These are phyloP conservation scores for Melampsora larici-populina DNA, from an alignment of 1,284 basidiomycete species.

Conservation along the genomic window DNA sequence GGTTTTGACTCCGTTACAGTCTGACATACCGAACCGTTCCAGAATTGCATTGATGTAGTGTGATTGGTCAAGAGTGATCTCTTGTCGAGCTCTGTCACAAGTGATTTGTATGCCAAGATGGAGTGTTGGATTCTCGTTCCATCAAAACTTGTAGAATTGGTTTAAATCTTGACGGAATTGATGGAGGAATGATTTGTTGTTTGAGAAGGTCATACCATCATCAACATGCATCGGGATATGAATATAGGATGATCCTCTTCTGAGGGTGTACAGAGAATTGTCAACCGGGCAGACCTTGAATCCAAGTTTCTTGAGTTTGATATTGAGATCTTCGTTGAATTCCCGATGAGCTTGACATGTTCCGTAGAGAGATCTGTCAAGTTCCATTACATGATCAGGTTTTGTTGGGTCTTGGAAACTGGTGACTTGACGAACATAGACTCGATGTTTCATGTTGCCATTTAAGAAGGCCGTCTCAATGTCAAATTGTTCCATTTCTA, in stretches of 20 bases:
- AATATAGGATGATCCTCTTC: background rate
- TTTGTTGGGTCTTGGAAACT: background rate
- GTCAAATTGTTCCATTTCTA: no score
- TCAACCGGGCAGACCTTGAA: background rate
- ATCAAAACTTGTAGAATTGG: background rate
- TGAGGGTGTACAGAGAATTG: background rate
- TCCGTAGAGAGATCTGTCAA: slow-evolving; percentile 9
- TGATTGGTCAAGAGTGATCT: background rate
- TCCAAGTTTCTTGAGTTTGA: background rate
- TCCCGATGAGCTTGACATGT: no score
- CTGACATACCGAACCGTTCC: background rate
- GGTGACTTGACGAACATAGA: background rate
- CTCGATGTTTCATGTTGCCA: no score
- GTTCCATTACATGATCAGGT: background rate
- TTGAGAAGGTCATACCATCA: slow-evolving; percentile 1
- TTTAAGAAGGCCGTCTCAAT: no score
- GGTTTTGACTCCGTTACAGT: background rate
- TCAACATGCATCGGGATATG: slow-evolving; percentile 6
- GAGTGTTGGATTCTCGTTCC: slow-evolving; percentile 2
- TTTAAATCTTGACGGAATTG: background rate
- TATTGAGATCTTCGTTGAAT: background rate
- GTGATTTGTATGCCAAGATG: background rate
- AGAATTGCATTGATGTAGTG: background rate
- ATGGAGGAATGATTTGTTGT: background rate
- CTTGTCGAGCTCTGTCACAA: background rate